These are phyloP conservation scores for Fusarium keratoplasticum DNA, from an alignment of 2,329 filamentous ascomycete genomes.

Conservation along the genomic window DNA sequence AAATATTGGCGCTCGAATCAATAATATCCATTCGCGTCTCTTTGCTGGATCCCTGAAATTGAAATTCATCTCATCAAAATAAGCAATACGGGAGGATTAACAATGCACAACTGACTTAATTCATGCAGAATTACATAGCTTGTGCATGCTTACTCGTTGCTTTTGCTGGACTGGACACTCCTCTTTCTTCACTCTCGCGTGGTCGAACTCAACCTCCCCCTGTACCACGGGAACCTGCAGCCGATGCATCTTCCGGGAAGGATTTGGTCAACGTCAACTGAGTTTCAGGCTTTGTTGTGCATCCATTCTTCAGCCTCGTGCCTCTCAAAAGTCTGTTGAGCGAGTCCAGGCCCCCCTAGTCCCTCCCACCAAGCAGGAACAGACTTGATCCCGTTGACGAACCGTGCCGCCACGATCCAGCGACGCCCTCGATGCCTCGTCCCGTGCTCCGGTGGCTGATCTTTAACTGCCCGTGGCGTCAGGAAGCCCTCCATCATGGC, in stretches of 20 bases:
- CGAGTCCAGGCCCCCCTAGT: conserved; percentile 29
- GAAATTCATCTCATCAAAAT: conserved; percentile 1
- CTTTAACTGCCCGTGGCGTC: neutral
- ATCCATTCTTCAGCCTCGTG: conserved; percentile 25
- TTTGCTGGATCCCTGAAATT: conserved; percentile 6
- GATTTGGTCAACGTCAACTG: conserved; percentile 7
- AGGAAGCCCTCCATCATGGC: neutral
- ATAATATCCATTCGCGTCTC: neutral
- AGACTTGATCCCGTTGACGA: conserved; percentile 25
- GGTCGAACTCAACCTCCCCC: conserved; percentile 20
- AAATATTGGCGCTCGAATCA: neutral
- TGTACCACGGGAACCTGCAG: conserved; percentile 34
- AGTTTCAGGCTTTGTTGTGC: conserved; percentile 21
- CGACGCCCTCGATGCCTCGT: neutral
- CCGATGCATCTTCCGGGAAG: conserved; percentile 4
- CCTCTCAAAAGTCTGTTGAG: conserved; percentile 23
- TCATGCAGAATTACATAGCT: conserved; percentile 28
- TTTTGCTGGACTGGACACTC: neutral
- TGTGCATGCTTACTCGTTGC: neutral
- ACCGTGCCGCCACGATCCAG: conserved; percentile 27
- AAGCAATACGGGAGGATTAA: conserved; percentile 8
- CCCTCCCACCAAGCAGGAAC: conserved; percentile 21
- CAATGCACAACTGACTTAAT: conserved; percentile 12
- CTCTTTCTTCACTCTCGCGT: conserved; percentile 8
- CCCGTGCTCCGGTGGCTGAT: conserved; percentile 2